Base-by-base conservation (phyloP, 441 rosid species). In the Erysimum pusillum region DNA sequence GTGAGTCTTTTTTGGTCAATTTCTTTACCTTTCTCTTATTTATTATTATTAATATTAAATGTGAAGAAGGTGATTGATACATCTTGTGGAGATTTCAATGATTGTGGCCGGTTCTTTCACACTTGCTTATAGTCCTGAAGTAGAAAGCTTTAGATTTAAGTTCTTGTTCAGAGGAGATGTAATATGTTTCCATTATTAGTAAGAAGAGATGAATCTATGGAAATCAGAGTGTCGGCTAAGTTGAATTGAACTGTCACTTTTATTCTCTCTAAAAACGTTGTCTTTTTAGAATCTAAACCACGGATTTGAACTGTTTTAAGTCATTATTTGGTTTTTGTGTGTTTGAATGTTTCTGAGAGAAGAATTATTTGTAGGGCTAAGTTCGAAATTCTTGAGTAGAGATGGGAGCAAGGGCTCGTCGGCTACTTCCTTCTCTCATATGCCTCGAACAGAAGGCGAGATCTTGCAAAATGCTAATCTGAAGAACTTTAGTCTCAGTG, bases 361-460 rank as follows among this genome's bases (percentile, higher is more conserved):
- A 60, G 67, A 25, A 7, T 64, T 66, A 0, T 80, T 80, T 59
- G 80, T 65, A 92, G 98, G 89, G 81, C 56, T 85, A 67, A 89
- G 70, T 77, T 77, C 88, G 4, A 93, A 71, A 56, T 63, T 44
- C 77, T 78, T 60, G 48, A 83, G 91, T 75, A 79, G 82, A 75
- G 83, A 84, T 67, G 86, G 74, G 17, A 82, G 92, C 73, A 84
- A 86, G 63, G 71, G 66, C 10, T 85, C 89, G 6, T 87, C 89
- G 63, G 42, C 71, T 25, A 67, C 77, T 67, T 83, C 82, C 1
- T 78, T 70, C 11, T 82, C 92, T 31, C 84, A 60, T 46, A 84
- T 87, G 59, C 89, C 84, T 32, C 80, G 89, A 69, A 84, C 88
- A 46, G 90, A 87, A 84, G 88, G 86, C 28, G 91, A 85, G 83